Conservation (phyloP, 2,329 filamentous ascomycete species). For the Periconia sp. region DNA sequence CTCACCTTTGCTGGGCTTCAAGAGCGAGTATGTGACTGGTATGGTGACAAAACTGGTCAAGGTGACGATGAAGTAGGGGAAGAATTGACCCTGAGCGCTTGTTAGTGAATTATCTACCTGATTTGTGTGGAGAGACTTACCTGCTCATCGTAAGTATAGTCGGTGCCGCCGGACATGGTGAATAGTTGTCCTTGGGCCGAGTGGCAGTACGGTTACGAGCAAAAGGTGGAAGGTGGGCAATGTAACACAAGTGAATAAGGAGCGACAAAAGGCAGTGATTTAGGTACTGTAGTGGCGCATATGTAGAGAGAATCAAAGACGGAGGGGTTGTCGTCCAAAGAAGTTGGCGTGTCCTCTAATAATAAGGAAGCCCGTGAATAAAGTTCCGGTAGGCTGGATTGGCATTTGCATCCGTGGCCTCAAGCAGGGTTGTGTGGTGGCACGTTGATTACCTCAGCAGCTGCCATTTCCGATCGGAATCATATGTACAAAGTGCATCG, state of each 20-base stretch:
- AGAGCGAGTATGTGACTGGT: slow-evolving; percentile 84
- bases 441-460: too few species aligned
- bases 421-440: too few species aligned
- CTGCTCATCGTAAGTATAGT: slow-evolving; percentile 98
- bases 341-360: slow-evolving; percentile 28
- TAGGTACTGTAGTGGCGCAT: slow-evolving; percentile 19
- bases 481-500: background rate
- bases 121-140: slow-evolving; percentile 46
- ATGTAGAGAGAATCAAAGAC: slow-evolving; percentile 12
- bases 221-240: slow-evolving; percentile 1
- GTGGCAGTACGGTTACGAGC: background rate
- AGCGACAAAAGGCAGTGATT: slow-evolving; percentile 16
- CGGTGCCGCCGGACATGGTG: slow-evolving; percentile 56
- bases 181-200: slow-evolving; percentile 21
- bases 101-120: slow-evolving; percentile 13
- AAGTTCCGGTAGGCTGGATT: slow-evolving; percentile 25
- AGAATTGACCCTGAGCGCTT: slow-evolving; percentile 78
- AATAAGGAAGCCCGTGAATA: slow-evolving; percentile 22
- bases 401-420: background rate
- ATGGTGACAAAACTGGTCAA: slow-evolving; percentile 84
- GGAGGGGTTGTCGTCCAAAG: slow-evolving; percentile 18
- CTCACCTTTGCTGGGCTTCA: slow-evolving; percentile 72
- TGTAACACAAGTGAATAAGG: slow-evolving; percentile 14
- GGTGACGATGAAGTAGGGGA: slow-evolving; percentile 97
- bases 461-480: background rate